Base-by-base conservation (phyloP, 148 eudicot genomes). In the Chenopodium album region DNA sequence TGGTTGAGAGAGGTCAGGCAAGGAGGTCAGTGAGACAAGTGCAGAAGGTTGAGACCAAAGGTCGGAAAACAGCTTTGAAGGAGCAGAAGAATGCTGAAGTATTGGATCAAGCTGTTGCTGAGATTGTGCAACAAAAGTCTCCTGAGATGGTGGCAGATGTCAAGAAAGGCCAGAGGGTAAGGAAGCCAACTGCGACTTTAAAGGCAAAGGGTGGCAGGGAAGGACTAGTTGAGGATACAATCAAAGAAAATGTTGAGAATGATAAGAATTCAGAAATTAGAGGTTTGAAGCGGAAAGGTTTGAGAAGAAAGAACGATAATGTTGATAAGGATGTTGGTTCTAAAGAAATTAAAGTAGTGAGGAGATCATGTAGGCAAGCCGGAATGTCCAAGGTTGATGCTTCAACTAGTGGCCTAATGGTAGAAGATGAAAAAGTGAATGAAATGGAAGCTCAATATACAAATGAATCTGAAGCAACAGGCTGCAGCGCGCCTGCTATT, bases 311-410 rank as follows among this genome's bases (percentile, higher is more conserved):
- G 16, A 50, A 50, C 14, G 14, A 50, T 50, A 12, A 11, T 50
- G 54, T 9, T 13, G 54, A 50, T 50, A 13, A 50, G 54, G 54
- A 32, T 10, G 76, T 9, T 22, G 41, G 59, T 73, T 47, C 31
- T 64, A 56, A 63, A 41, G 44, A 41, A 41, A 41, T 6, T 4
- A 41, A 41, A 31, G 69, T 19, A 0, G 31, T 29, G 46, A 83
- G 82, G 71, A 59, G 76, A 67, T 79, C 71, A n/a, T 59, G 76
- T 75, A 84, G 86, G 26, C 72, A 11, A 48, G 68, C 13, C 8
- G 81, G 37, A 22, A 75, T 44, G 79, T 22, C 68, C 28, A 80
- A 41, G 78, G 70, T 31, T 67, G 68, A 76, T 59, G 7, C 62
- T 17, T 56, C 62, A 56, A 4, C 62, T 4, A 56, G 62, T 56